These are phyloP conservation scores for Kurtzmaniella quercitrusa DNA, from an alignment of 1,139 yeast genomes.

Conservation along the genomic window DNA sequence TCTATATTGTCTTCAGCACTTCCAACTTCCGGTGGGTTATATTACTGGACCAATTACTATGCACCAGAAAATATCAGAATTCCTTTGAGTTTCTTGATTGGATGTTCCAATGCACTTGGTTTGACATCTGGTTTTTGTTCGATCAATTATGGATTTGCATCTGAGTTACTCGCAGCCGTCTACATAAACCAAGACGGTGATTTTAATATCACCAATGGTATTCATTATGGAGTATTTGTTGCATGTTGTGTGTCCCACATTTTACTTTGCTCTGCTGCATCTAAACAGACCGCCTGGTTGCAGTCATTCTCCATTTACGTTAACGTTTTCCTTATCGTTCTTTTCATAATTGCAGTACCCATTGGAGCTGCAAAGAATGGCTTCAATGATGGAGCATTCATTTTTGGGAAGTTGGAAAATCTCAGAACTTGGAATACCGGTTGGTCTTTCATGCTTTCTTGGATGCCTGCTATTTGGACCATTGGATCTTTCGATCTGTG, in stretches of 20 bases:
- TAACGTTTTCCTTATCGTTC: conserved; percentile 12
- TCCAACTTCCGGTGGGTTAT: conserved; percentile 65
- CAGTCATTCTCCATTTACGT: conserved; percentile 22
- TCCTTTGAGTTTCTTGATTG: conserved; percentile 24
- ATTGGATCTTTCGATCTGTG: conserved; percentile 32
- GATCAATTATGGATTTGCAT: conserved; percentile 25
- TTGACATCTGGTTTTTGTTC: conserved; percentile 26
- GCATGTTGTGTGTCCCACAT: conserved; percentile 20
- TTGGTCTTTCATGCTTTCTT: conserved; percentile 22
- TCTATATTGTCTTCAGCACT: conserved; percentile 57
- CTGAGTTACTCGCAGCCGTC: conserved; percentile 23
- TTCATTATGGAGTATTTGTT: conserved; percentile 24
- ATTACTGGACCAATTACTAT: conserved; percentile 43
- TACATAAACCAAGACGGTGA: conserved; percentile 20
- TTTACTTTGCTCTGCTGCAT: conserved; percentile 19
- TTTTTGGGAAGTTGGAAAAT: conserved; percentile 18
- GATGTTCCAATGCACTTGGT: conserved; percentile 25
- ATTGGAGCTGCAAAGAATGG: conserved; percentile 23
- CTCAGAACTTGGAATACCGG: conserved; percentile 16
- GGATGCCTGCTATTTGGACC: conserved; percentile 33
- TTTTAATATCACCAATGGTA: conserved; percentile 20
- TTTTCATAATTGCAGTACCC: conserved; percentile 26
- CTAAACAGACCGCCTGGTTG: conserved; percentile 16
- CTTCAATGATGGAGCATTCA: conserved; percentile 14
- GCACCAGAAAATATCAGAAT: conserved; percentile 20